Evolutionary conservation across 345 rosid genomes (phyloP), one percentile per base, ranked within the genome.

Genomic region (Eucalyptus sp.): DNA sequence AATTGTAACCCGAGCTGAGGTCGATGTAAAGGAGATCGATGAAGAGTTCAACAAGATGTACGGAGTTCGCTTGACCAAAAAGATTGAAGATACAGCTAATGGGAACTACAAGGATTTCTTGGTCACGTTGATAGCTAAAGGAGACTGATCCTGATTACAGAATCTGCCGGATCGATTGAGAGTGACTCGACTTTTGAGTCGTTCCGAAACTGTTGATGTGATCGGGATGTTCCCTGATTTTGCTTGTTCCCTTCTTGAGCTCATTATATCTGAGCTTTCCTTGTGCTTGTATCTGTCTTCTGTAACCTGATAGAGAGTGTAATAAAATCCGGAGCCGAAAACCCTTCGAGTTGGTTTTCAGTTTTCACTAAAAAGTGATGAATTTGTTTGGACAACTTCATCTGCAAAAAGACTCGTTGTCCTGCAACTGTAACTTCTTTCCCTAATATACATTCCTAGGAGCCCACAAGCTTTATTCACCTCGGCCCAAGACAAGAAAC

Each of bases 81-180:
- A 80, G 88, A 93, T 96, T 54, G 92, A 93, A 90, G 96, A 90
- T 6, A 89, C 89, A 44, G 93, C 95, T 43, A 96, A 93, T 17
- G 99, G 99, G n/a, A 95, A 93, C 93, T 97, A 96, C 41, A 96
- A 86, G 94, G 99, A 96, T 88, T 91, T 95, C 90, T 91, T 96
- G 94, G 91, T 96, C 87, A 87, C 94, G 46, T 86, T 97, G 81
- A 50, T 95, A 15, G 90, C 95, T 29, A 94, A 90, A 91, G 94
- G 94, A 31, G 87, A 91, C 37, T 93, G 89, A 94, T 88, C 54
- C 54, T 54, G 76, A 86, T 27, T n/a, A 20, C 43, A 46, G 22
- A 33, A n/a, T 10, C 44, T 31, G 44, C 50, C 43, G 64, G 44
- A 33, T 86, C 89, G 81, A 84, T 66, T 52, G 85, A 80, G 89